phyloP scores from a whole-genome alignment of 2,329 filamentous ascomycete species.

The Alternaria triticina region DNA sequence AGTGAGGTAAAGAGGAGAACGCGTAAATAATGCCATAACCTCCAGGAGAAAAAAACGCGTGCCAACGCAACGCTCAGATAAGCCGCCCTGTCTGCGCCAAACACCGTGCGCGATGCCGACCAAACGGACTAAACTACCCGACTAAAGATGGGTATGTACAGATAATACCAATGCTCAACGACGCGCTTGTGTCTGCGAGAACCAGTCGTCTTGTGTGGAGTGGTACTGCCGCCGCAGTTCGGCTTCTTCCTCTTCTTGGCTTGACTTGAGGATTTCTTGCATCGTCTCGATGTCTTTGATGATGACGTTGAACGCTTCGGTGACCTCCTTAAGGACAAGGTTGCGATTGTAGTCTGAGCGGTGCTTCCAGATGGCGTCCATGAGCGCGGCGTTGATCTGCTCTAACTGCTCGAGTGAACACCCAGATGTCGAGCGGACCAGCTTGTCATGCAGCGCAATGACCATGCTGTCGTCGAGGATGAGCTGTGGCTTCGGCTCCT shows the following conservation, averaged over 20 bases:
- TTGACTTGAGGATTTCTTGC: conserved; percentile 52
- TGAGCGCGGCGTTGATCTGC: conserved; percentile 87
- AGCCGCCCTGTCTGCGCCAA: neutral
- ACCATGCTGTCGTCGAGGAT: conserved; percentile 61
- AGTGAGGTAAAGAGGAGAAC: neutral
- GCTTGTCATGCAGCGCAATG: conserved; percentile 63
- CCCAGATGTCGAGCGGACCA: conserved; percentile 73
- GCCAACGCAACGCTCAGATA: neutral
- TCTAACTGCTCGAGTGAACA: conserved; percentile 93
- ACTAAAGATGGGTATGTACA: neutral
- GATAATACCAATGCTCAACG: neutral
- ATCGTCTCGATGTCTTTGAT: conserved; percentile 70
- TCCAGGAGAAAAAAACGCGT: neutral
- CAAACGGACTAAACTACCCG: neutral
- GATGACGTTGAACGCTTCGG: conserved; percentile 75
- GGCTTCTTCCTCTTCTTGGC: conserved; percentile 42
- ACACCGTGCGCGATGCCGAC: conserved; percentile 1
- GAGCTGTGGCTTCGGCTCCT: conserved; percentile 40
- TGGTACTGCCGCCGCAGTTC: conserved; percentile 11
- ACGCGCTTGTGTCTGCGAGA: conserved; percentile 7
- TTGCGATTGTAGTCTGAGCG: conserved; percentile 84
- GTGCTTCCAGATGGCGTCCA: conserved; percentile 86
- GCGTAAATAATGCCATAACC: neutral
- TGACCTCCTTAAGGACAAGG: conserved; percentile 69
- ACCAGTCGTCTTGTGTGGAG: conserved; percentile 12